Evolutionary conservation across 2,329 filamentous ascomycete species (phyloP), one percentile per base, ranked within the genome.

Genomic region (Aspergillus hiratsukae): DNA sequence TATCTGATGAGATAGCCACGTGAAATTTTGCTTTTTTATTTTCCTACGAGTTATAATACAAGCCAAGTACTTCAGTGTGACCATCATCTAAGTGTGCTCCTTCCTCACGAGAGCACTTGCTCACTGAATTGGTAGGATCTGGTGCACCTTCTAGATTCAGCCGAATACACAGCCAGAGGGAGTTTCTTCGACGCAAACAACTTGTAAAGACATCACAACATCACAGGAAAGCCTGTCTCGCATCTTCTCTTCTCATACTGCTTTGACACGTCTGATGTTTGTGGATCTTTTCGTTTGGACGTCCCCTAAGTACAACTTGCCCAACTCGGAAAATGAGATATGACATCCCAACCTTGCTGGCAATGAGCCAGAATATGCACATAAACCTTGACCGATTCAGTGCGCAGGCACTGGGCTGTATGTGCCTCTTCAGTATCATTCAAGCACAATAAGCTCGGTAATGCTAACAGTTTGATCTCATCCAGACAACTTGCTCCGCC

Each of bases 331-430:
- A 62, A 58, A 66, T 70, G 67, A 73, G 63, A 60, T 76, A 76
- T 62, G 69, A 69, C 45, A 67, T 75, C 53, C 66, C 65, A 56
- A 72, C 72, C 7, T 63, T 76, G 43, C 61, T 76, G 66, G 68
- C 68, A 37, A 61, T 76, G 52, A 63, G 64, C 61, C 67, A 65
- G 51, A 64, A 65, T 14, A 65, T 62, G 17, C 56, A 58, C 48
- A 64, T 69, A 48, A 63, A 69, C 23, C 54, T 69, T 27, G 62
- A 58, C 48, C 63, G 53, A 49, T 69, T 64, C 54, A 66, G 58
- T 62, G 62, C 64, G 21, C 63, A 70, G 54, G 68, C 68, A 25
- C 57, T 65, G 54, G 63, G 70, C 21, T 70, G 72, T 75, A 63
- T 58, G 71, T 63, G 3, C 28, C 29, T 31, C 11, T 48, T 28